Base-by-base conservation (phyloP, 768 basidiomycete genomes). In the Pleurotus pulmonarius region DNA sequence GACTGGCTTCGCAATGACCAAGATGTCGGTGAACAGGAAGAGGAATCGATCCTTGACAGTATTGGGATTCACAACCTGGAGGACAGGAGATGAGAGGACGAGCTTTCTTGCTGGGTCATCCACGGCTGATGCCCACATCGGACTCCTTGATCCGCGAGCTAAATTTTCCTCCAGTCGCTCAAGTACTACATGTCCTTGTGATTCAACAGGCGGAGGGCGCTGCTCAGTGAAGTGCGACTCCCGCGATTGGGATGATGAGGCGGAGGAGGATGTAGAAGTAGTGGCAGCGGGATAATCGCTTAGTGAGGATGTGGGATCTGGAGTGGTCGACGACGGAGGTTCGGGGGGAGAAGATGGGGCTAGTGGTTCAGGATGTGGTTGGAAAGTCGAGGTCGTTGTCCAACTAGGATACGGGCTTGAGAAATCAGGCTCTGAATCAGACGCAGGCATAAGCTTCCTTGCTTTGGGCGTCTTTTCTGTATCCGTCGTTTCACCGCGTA, bases 21-120 rank as follows among this genome's bases (percentile, higher is more conserved):
- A 83, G 53, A 98, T 82, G 69, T 99, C 97, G 69, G 77, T 93
- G 81, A 99, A 99, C n/a, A 98, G 81, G 76, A 98, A 95, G 8
- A 98, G 81, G 74, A 93, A 92, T 9, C 97, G 87, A 65, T 98
- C 94, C 70, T 98, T 98, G 69, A 94, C 90, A 0, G 91, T 94
- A 70, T 96, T 89, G 41, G 86, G 80, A 70, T 97, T 94, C 62
- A 93, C 93, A 12, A 98, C 93, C 72, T 99, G 97, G 4, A 96
- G 76, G 5, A 96, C 90, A 1, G 94, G 88, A 2, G 90, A 88
- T 1, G 90, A 88, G 41, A 95, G 74, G 13, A 97, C 73, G 40
- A 98, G 73, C 68, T 88, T 93, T 43, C 97, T 83, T 5, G 93
- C 92, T 13, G 94, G 91, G 59, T 91, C 85, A 61, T 96, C 93